Evolutionary conservation across 2,329 filamentous ascomycete species (phyloP).

Genomic region (Microdochium bolleyi): DNA sequence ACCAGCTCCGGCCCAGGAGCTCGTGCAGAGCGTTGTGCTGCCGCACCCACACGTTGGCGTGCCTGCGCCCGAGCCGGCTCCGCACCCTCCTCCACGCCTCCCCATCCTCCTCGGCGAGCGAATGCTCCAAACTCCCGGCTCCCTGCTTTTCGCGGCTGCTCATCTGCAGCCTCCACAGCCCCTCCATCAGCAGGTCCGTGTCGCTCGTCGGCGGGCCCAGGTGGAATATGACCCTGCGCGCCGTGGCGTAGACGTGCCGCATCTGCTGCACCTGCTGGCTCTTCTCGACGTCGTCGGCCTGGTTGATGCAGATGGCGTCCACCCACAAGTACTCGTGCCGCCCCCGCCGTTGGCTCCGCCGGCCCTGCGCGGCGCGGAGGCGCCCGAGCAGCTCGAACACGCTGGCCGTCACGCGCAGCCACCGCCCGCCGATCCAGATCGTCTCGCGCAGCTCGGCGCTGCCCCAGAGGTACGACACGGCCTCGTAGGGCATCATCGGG

Average conservation of each 20-base stretch:
- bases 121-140: neutral
- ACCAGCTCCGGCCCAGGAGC: neutral
- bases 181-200: neutral
- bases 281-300: slow-evolving; percentile 3
- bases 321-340: slow-evolving; percentile 6
- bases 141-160: neutral
- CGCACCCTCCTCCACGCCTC: neutral
- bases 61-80: neutral
- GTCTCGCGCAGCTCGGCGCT: neutral
- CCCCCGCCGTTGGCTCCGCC: too few species aligned
- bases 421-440: neutral
- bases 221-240: neutral
- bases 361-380: slow-evolving; percentile 4
- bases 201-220: neutral
- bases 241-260: slow-evolving; percentile 2
- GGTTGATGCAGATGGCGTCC: slow-evolving; percentile 8
- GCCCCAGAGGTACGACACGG: neutral
- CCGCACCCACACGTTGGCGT: neutral
- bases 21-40: neutral
- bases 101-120: neutral
- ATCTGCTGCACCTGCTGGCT: slow-evolving; percentile 4
- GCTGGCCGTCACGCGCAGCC: neutral
- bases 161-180: neutral
- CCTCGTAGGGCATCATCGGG: neutral
- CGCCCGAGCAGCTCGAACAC: slow-evolving; percentile 4